Base-by-base conservation (phyloP, 129 eudicot species). In the Escallonia herrerae region DNA sequence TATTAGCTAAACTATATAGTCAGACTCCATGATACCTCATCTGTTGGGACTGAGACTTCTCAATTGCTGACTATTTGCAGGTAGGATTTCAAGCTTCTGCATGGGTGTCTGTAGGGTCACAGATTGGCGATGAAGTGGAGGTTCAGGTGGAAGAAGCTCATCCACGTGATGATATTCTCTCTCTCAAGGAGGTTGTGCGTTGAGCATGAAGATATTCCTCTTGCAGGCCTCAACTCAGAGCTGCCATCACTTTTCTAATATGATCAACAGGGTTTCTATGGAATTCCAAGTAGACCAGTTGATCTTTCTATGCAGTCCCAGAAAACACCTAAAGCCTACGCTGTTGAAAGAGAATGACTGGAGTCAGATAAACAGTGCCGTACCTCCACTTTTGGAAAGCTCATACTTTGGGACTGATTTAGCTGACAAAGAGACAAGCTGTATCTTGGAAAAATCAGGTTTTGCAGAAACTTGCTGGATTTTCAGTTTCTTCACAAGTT, bases 11-110 rank as follows among this genome's bases (percentile, higher is more conserved):
- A 22, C 33, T 22, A 22, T 22, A 22, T 1, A 22, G 33, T 22
- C 33, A 22, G 1, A 1, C 33, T 22, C 1, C 33, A 1, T 22
- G 33, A 22, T 22, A 22, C 33, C 33, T 22, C 33, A 22, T 22
- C 9, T 5, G 49, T 45, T 8, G 49, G 7, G 49, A 45, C 9
- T 45, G 9, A 45, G 9, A 45, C 49, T 45, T 45, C 49, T 8
- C 9, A 5, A 45, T 45, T 45, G 49, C 9, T 45, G 49, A 48
- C 45, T 6, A 55, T 61, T 69, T 79, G 45, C 72, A 94, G 99
- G 86, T 89, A 60, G 99, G 96, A 59, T 58, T 86, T 56, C 99
- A 89, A 75, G 90, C 83, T 60, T 77, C 93, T 38, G 84, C 83
- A 5, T 80, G 83, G 89, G 95, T 94, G 50, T 76, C 89, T 6